Conservation (phyloP, 164 flowering plant genomes). For the Liriodendron chinense region DNA sequence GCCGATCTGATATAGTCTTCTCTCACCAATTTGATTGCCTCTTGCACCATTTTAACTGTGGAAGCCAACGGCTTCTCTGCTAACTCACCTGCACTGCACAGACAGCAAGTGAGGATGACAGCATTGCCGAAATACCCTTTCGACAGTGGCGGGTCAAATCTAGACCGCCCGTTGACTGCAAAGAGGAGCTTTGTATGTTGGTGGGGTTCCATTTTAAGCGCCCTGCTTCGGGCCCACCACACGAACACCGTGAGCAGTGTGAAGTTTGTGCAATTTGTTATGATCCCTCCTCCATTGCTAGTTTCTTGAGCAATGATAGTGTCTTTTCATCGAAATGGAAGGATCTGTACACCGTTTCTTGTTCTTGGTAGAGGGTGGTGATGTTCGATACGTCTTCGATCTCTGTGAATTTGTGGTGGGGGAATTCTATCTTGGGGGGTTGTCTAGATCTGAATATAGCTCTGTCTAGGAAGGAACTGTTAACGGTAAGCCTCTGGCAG, state of each 20-base stretch:
- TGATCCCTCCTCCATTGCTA: slow-evolving; percentile 15
- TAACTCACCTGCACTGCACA: slow-evolving; percentile 22
- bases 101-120: slow-evolving; percentile 2
- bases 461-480: slow-evolving; percentile 17
- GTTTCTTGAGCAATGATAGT: slow-evolving; percentile 8
- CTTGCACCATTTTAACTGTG: slow-evolving; percentile 15
- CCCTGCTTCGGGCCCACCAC: slow-evolving; percentile 23
- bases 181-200: slow-evolving; percentile 24
- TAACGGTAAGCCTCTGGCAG: slow-evolving; percentile 21
- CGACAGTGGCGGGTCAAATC: slow-evolving; percentile 21
- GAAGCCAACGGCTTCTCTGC: slow-evolving; percentile 16
- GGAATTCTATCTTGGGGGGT: slow-evolving; percentile 11
- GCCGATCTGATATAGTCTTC: slow-evolving; percentile 23
- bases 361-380: slow-evolving; percentile 5
- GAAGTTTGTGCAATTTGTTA: slow-evolving; percentile 21
- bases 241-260: slow-evolving; percentile 11
- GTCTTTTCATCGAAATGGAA: slow-evolving; percentile 13
- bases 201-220: slow-evolving; percentile 16
- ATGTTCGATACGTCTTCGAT: slow-evolving; percentile 13
- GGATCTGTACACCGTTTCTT: slow-evolving; percentile 5
- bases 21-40: slow-evolving; percentile 16
- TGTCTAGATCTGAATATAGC: slow-evolving; percentile 13
- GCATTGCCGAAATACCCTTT: slow-evolving; percentile 29
- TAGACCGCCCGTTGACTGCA: slow-evolving; percentile 19
- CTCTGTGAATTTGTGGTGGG: slow-evolving; percentile 13